Percentiles rank a stretch among this genome's conserved stretches.
Conservation (phyloP, 345 rosid species). For the Barbarea vulgaris region DNA sequence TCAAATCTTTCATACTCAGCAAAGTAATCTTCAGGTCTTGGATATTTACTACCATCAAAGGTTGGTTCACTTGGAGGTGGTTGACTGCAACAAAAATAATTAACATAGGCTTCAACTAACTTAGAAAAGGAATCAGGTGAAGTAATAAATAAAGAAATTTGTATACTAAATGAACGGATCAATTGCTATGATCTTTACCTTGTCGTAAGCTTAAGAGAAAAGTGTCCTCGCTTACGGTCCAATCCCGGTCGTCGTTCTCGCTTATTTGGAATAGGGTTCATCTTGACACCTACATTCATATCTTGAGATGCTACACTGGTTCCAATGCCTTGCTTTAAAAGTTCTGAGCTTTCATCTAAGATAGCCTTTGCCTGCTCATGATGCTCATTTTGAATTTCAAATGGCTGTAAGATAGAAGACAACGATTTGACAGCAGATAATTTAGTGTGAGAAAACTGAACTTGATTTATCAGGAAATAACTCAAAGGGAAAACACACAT, state of each 20-base stretch:
- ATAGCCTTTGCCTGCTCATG: conserved; percentile 59
- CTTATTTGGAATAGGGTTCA: conserved; percentile 44
- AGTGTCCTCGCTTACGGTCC: conserved; percentile 65
- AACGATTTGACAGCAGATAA: neutral
- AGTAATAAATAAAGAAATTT: conserved; percentile 2
- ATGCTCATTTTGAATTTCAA: conserved; percentile 50
- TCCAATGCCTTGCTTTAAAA: conserved; percentile 33
- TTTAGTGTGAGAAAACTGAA: conserved; percentile 20
- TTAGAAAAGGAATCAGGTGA: conserved; percentile 1
- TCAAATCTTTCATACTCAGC: conserved; percentile 59
- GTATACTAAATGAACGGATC: neutral
- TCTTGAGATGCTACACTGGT: conserved; percentile 23
- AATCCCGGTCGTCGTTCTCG: conserved; percentile 69
- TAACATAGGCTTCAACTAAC: conserved; percentile 4
- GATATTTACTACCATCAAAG: conserved; percentile 61
- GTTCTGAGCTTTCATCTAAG: conserved; percentile 39
- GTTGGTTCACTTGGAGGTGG: conserved; percentile 48
- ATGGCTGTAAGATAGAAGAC: conserved; percentile 50
- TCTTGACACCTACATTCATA: conserved; percentile 27
- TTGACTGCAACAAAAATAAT: conserved; percentile 51
- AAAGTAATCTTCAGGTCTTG: conserved; percentile 72
- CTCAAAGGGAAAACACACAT: neutral
- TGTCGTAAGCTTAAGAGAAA: conserved; percentile 63
- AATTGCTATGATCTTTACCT: conserved; percentile 47
- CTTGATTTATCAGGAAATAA: neutral